phyloP scores from a whole-genome alignment of 2,329 filamentous ascomycete genomes.

The Diaporthe aspalathi region DNA sequence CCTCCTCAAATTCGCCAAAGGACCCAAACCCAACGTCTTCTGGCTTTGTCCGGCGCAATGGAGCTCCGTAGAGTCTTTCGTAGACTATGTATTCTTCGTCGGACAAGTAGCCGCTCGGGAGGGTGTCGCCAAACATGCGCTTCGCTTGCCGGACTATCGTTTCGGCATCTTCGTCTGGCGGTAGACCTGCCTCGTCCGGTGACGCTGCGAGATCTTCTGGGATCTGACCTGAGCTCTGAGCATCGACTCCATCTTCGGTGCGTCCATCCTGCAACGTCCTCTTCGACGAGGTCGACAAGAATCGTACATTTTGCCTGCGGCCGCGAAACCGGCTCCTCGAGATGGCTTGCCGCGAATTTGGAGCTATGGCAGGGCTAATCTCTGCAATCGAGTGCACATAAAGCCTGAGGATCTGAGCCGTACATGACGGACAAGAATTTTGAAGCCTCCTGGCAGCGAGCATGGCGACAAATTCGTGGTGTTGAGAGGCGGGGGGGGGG shows the following conservation, averaged over 20 bases:
- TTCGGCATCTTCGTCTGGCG: conserved; percentile 60
- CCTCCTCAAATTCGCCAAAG: conserved; percentile 41
- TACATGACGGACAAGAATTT: conserved; percentile 53
- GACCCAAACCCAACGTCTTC: conserved; percentile 66
- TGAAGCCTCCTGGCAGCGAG: conserved; percentile 52
- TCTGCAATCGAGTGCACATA: conserved; percentile 51
- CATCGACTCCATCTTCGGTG: neutral
- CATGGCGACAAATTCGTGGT: conserved; percentile 45
- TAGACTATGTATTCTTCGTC: conserved; percentile 80
- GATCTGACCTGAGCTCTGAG: neutral
- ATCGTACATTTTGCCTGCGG: conserved; percentile 30
- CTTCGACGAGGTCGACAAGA: conserved; percentile 35
- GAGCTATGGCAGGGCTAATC: conserved; percentile 33
- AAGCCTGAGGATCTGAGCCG: conserved; percentile 50
- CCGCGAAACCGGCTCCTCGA: conserved; percentile 27
- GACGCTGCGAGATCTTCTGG: conserved; percentile 16
- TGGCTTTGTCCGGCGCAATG: conserved; percentile 69
- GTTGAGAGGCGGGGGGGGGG: conserved; percentile 19
- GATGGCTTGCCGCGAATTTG: conserved; percentile 15
- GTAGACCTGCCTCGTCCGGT: neutral
- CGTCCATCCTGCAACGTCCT: conserved; percentile 10
- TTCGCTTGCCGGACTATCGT: conserved; percentile 76
- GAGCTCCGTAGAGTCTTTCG: conserved; percentile 82
- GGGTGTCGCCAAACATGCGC: conserved; percentile 79
- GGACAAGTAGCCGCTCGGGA: conserved; percentile 78